Conservation (phyloP, 345 rosid genomes). For the Salix purpurea region DNA sequence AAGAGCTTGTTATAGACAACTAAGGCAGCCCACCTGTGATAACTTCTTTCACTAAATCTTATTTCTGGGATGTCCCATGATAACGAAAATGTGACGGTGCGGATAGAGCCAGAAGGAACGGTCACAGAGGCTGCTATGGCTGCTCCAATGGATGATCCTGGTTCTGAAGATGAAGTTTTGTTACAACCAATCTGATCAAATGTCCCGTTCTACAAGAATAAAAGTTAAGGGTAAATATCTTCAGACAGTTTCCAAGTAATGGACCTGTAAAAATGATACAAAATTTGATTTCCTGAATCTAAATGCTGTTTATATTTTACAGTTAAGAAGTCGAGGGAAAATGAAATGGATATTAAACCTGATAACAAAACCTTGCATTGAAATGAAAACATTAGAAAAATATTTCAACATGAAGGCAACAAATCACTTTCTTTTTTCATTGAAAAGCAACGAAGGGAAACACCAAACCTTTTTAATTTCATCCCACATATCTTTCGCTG, state of each 20-base stretch:
- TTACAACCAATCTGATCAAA: constrained; percentile 43
- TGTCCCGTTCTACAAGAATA: constrained; percentile 52
- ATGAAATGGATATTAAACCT: too few relatives aligned
- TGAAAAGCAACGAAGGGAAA: background rate
- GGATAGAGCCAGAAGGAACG: constrained; percentile 43
- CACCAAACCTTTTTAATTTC: constrained; percentile 59
- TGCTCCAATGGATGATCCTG: constrained; percentile 81
- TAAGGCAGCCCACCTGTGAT: constrained; percentile 43
- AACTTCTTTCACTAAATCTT: constrained; percentile 62
- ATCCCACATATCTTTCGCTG: constrained; percentile 86
- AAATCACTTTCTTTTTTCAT: background rate
- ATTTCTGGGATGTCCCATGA: constrained; percentile 96
- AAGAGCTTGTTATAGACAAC: background rate
- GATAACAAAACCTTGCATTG: too few relatives aligned
- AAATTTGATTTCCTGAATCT: background rate
- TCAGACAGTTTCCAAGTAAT: background rate
- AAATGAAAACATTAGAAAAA: background rate
- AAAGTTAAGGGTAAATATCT: background rate
- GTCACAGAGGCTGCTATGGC: constrained; percentile 77
- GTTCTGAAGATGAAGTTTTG: constrained; percentile 42
- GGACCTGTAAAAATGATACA: background rate
- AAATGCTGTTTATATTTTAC: too few relatives aligned
- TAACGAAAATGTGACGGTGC: constrained; percentile 71
- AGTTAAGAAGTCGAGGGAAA: too few relatives aligned
- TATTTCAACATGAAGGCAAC: background rate